Percentiles rank a stretch among this genome's conserved stretches.
Conservation (phyloP, 345 rosid genomes). For the Dovyalis caffra region DNA sequence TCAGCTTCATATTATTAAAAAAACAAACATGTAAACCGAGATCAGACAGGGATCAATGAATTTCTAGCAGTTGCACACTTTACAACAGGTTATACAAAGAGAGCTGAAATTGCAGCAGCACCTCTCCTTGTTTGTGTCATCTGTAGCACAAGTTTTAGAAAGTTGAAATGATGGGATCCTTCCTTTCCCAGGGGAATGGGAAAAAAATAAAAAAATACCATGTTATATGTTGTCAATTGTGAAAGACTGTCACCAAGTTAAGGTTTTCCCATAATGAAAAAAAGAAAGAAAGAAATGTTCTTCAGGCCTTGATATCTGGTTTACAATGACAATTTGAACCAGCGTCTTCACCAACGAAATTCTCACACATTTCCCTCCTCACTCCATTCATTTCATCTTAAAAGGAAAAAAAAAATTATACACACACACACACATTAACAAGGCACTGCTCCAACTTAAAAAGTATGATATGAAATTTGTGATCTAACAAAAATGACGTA, state of each 20-base stretch:
- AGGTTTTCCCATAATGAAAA: no score
- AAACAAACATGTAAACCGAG: not conserved
- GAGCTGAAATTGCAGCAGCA: not conserved
- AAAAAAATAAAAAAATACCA: no score
- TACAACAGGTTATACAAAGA: not conserved
- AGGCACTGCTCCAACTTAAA: not conserved
- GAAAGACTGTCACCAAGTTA: no score
- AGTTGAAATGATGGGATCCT: not conserved
- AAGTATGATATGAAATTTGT: no score
- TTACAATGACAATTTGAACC: no score
- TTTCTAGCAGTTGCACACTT: not conserved
- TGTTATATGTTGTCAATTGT: no score
- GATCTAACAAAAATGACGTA: not conserved
- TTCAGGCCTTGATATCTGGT: no score
- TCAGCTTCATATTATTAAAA: not conserved
- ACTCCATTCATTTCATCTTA: not conserved
- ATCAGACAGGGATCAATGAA: no score
- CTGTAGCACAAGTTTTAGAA: not conserved
- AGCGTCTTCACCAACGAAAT: no score
- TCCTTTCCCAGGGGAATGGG: not conserved
- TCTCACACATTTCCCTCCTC: not conserved
- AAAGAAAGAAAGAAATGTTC: no score
- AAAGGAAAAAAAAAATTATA: not conserved
- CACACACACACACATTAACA: not conserved
- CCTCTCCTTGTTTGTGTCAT: not conserved